Base-by-base conservation (phyloP, 1,139 yeast species). In the Candida smagusa region DNA sequence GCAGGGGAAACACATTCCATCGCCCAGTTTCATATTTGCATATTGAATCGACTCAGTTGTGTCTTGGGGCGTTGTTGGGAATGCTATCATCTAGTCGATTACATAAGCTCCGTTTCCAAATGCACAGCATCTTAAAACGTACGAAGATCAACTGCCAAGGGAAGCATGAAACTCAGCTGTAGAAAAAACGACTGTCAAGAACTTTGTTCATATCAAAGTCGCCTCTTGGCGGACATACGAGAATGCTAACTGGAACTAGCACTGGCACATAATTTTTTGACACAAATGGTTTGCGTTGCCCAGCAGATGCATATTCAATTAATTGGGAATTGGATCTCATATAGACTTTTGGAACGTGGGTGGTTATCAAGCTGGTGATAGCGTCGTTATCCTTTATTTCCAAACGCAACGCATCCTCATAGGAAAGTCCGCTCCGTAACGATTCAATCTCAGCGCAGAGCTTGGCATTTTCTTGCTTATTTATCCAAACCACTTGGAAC, bases 401-500 rank as follows among this genome's bases (percentile, higher is more conserved):
- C 16, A 46, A 32, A 13, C 28, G 39, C 25, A 60, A 46, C 9
- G 38, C 28, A 23, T 37, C 35, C 34, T 36, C 30, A 26, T 24
- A 34, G 19, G 19, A 16, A 5, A 16, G 19, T 5, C 19, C 19
- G 19, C 26, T 29, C 34, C 9, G 23, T 13, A 4, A 29, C 11
- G 12, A 28, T 23, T n/a, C 31, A n/a, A 58, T 40, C 21, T 45
- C 43, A 1, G 34, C 23, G 2, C 42, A 44, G 12, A 68, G 49
- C 9, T 52, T 54, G 1, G 42, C 33, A 34, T 62, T 46, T 0
- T 44, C 48, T 1, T 12, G 21, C n/a, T 49, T 53, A 6, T 50
- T 38, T 13, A 65, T 52, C 63, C 67, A 70, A 2, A 65, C 68
- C 12, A 70, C 45, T 41, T 69, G 75, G 35, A 41, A 61, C 6